Evolutionary conservation across 345 rosid genomes (phyloP), one percentile per base, ranked within the genome.

Genomic region (Murraya koenigii): DNA sequence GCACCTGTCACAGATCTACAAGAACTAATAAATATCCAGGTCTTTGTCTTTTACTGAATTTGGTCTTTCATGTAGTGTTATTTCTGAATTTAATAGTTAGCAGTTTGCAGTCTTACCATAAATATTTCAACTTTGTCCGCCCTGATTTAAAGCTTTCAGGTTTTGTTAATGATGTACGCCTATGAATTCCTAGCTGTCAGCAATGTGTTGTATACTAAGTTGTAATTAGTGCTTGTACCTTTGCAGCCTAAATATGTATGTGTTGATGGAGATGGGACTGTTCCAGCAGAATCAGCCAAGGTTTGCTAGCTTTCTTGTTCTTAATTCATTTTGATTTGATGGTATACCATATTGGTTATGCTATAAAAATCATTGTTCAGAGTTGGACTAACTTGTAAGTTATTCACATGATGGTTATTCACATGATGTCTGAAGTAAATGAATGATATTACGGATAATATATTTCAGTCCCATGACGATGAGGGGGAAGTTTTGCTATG

Each of bases 261-360:
- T 39, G 89, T 93, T 64, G 97, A 95, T 73, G 98, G 99, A 33
- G 99, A 93, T 81, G 99, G 99, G 66, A 95, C 99, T 77, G 99
- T 95, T 82, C 98, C 99, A 7, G 78, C 85, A 14, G 95, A 95
- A 83, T 93, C 99, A 69, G 89, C 98, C 54, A 91, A 85, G 97
- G 99, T 95, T 81, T 80, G 89, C 72, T 75, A 54, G 23, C 67
- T 44, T 56, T 62, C 19, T 15, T 11, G 58, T 70, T 23, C 58
- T 14, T 8, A 4, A 32, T 54, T 41, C 52, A 49, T 69, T 28
- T 30, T 59, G 61, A 65, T 65, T 14, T 66, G 68, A 26, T 41
- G 38, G 13, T 17, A 23, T 33, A 8, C 49, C 49, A 44, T 44
- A 13, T 44, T 13, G 49, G 49, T 44, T 44, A 17, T 44, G 49